Percentiles rank a stretch among this genome's conserved stretches.
Conservation (phyloP, 768 basidiomycete genomes). For the Kwoniella sp. region DNA sequence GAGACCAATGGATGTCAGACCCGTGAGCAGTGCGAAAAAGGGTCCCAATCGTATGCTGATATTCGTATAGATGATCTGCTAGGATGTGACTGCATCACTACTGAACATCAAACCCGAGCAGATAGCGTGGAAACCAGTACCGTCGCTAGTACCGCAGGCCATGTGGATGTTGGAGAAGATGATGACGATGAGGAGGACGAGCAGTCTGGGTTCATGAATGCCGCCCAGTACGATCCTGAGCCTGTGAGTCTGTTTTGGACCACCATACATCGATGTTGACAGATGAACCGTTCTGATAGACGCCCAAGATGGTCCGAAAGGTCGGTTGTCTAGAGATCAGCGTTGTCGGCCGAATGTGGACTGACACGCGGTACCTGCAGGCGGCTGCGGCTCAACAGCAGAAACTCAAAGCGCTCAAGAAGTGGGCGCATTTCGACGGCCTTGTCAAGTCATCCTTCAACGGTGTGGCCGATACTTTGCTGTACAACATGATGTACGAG, state of each 20-base stretch:
- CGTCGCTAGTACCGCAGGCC: slow-evolving; percentile 27
- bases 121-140: slow-evolving; percentile 20
- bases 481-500: slow-evolving; percentile 36
- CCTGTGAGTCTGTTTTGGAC: slow-evolving; percentile 39
- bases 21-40: slow-evolving; percentile 47
- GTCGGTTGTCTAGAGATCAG: slow-evolving; percentile 14
- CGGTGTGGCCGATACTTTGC: slow-evolving; percentile 27
- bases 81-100: slow-evolving; percentile 59
- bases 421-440: slow-evolving; percentile 48
- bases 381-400: slow-evolving; percentile 39
- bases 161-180: slow-evolving; percentile 9
- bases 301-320: slow-evolving; percentile 34
- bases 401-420: slow-evolving; percentile 46
- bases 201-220: slow-evolving; percentile 32
- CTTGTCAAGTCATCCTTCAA: slow-evolving; percentile 24
- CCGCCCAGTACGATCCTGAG: slow-evolving; percentile 41
- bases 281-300: slow-evolving; percentile 10
- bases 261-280: too few species aligned
- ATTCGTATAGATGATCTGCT: slow-evolving; percentile 64
- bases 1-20: slow-evolving; percentile 75
- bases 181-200: slow-evolving; percentile 28
- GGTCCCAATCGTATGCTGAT: slow-evolving; percentile 7
- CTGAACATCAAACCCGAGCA: slow-evolving; percentile 3
- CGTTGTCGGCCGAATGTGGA: neutral
- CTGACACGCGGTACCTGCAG: slow-evolving; percentile 9